Percentiles rank a stretch among this genome's conserved stretches.
These are phyloP conservation scores for Ophiosphaerella korrae DNA, from an alignment of 2,329 filamentous ascomycete species.

Conservation along the genomic window DNA sequence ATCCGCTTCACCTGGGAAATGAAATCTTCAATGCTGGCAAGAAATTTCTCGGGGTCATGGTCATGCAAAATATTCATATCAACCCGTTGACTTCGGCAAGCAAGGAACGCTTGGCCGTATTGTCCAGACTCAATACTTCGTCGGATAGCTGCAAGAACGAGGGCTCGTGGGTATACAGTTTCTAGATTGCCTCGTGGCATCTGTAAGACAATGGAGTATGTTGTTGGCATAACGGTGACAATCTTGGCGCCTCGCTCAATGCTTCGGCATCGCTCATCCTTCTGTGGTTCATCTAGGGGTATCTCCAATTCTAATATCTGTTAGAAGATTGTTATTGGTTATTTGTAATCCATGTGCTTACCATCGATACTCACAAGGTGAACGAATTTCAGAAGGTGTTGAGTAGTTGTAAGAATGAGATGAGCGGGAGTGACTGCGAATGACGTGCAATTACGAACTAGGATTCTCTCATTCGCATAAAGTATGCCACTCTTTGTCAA, in stretches of 20 bases:
- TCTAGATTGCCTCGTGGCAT: constrained; percentile 97
- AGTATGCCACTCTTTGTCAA: constrained; percentile 77
- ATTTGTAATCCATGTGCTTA: constrained; percentile 45
- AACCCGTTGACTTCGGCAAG: constrained; percentile 89
- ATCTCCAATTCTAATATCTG: constrained; percentile 71
- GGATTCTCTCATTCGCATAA: constrained; percentile 73
- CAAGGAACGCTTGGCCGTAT: constrained; percentile 82
- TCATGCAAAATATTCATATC: constrained; percentile 98
- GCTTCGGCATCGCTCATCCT: constrained; percentile 87
- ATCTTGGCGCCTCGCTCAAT: constrained; percentile 88
- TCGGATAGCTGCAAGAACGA: constrained; percentile 89
- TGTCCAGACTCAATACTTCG: constrained; percentile 78
- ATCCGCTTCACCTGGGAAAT: constrained; percentile 82
- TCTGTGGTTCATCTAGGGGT: constrained; percentile 85
- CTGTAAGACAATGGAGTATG: constrained; percentile 84
- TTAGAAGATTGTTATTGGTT: constrained; percentile 4
- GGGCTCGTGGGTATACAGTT: constrained; percentile 89
- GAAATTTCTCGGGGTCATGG: constrained; percentile 84
- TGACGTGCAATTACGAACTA: constrained; percentile 89
- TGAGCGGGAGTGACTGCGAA: constrained; percentile 82
- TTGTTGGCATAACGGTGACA: constrained; percentile 86
- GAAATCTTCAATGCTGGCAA: constrained; percentile 75
- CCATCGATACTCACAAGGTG: constrained; percentile 72
- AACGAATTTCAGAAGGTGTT: constrained; percentile 92
- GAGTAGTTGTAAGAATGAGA: constrained; percentile 88